Evolutionary conservation across 495 filamentous ascomycete species (phyloP).

Genomic region (Penicillium tannophilum): DNA sequence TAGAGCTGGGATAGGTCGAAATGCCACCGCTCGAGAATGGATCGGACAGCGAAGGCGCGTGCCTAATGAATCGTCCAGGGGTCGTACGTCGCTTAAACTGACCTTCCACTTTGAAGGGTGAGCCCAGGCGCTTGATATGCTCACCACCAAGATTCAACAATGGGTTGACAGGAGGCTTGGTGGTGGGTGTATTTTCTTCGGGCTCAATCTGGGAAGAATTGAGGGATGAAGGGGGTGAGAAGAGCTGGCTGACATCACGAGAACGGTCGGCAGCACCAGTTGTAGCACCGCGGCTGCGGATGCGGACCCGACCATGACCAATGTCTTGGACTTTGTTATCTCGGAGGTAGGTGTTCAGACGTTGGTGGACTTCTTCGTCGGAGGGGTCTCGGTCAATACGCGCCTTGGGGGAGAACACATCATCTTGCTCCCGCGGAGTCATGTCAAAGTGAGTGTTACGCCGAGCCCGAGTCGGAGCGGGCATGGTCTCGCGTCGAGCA

Average conservation of each 20-base stretch:
- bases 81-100: slow-evolving; percentile 30
- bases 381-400: slow-evolving; percentile 49
- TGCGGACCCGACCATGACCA: slow-evolving; percentile 50
- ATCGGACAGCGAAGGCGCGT: slow-evolving; percentile 47
- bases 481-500: slow-evolving; percentile 44
- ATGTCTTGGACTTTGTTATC: slow-evolving; percentile 46
- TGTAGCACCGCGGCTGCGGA: slow-evolving; percentile 54
- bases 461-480: slow-evolving; percentile 48
- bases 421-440: slow-evolving; percentile 52
- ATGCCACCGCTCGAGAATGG: slow-evolving; percentile 38
- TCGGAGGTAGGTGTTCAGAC: slow-evolving; percentile 52
- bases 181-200: slow-evolving; percentile 28
- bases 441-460: slow-evolving; percentile 51
- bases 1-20: slow-evolving; percentile 18
- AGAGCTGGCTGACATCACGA: slow-evolving; percentile 47
- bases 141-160: slow-evolving; percentile 40
- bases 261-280: slow-evolving; percentile 41
- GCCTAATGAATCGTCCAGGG: slow-evolving; percentile 32
- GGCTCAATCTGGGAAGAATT: slow-evolving; percentile 36
- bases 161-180: slow-evolving; percentile 32
- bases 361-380: slow-evolving; percentile 46
- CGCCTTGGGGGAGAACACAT: slow-evolving; percentile 49
- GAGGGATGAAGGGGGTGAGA: slow-evolving; percentile 49
- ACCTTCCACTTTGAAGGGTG: slow-evolving; percentile 50
- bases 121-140: slow-evolving; percentile 51